Evolutionary conservation across 2,329 filamentous ascomycete species (phyloP).

Genomic region (Clonostachys sp.): DNA sequence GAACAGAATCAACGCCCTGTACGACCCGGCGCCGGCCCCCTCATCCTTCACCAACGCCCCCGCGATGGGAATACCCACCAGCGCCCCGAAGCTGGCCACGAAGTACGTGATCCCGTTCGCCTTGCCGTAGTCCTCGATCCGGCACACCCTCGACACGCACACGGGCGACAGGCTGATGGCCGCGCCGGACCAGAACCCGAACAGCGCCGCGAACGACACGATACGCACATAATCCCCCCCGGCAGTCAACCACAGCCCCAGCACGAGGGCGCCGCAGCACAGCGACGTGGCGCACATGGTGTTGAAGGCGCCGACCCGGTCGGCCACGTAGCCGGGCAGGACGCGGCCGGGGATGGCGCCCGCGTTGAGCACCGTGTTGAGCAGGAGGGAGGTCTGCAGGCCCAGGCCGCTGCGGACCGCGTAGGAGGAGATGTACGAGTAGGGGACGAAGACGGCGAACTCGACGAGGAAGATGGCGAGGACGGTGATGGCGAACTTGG

Average conservation of each 20-base stretch:
- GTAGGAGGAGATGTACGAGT: constrained; percentile 66
- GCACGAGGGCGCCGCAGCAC: constrained; percentile 25
- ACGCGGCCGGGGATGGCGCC: constrained; percentile 66
- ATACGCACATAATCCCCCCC: constrained; percentile 39
- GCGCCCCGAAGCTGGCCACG: constrained; percentile 54
- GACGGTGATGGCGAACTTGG: constrained; percentile 45
- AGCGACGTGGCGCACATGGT: constrained; percentile 52
- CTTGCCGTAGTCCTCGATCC: constrained; percentile 63
- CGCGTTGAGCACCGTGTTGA: constrained; percentile 66
- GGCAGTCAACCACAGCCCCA: constrained; percentile 58
- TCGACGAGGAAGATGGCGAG: constrained; percentile 53
- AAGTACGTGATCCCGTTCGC: constrained; percentile 69
- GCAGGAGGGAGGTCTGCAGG: constrained; percentile 55
- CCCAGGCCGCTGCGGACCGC: constrained; percentile 50
- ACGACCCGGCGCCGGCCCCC: constrained; percentile 27
- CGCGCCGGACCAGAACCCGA: constrained; percentile 68
- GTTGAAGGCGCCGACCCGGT: constrained; percentile 61
- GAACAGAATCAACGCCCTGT: constrained; percentile 49
- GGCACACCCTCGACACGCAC: constrained; percentile 66
- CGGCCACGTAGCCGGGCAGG: constrained; percentile 57
- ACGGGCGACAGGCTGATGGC: constrained; percentile 70
- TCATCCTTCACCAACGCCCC: constrained; percentile 43
- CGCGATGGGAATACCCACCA: constrained; percentile 55
- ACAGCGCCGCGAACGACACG: constrained; percentile 57
- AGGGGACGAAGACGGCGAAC: constrained; percentile 59